Percentiles rank a stretch among this genome's conserved stretches.
Evolutionary conservation across 306 rosid genomes (phyloP).

Genomic region (Medicago ruthenica): DNA sequence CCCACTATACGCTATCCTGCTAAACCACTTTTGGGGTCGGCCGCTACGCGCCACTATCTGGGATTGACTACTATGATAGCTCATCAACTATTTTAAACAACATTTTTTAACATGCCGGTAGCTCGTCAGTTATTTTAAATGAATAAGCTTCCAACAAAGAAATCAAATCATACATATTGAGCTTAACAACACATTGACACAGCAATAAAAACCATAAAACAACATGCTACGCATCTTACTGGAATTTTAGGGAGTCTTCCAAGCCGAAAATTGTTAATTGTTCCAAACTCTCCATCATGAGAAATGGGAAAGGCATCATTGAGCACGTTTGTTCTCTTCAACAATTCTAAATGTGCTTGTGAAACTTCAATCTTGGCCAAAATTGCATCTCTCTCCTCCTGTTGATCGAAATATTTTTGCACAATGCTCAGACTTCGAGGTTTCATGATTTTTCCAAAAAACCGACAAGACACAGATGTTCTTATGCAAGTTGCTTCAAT

Average conservation of each 20-base stretch:
- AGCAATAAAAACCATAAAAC: conserved; percentile 27
- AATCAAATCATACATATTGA: conserved; percentile 22
- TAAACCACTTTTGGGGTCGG: no score
- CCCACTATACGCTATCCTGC: no score
- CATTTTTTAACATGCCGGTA: background rate
- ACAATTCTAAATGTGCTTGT: conserved; percentile 91
- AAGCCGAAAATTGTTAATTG: conserved; percentile 93
- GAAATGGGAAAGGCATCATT: conserved; percentile 96
- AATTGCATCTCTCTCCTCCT: conserved; percentile 98
- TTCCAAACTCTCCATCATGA: conserved; percentile 97
- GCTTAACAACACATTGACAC: conserved; percentile 27
- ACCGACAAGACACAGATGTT: conserved; percentile 5
- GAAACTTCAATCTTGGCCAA: conserved; percentile 95
- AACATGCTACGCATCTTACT: conserved; percentile 57
- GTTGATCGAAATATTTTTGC: conserved; percentile 48
- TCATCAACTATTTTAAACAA: no score
- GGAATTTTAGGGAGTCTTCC: conserved; percentile 97
- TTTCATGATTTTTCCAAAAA: background rate
- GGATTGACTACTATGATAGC: no score
- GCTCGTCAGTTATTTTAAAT: conserved; percentile 36
- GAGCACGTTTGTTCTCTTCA: conserved; percentile 91
- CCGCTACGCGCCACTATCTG: no score
- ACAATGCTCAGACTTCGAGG: conserved; percentile 16
- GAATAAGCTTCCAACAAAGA: conserved; percentile 17
- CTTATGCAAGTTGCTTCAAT: conserved; percentile 33